Conservation (phyloP, 306 rosid species). For the Spatholobus suberectus region DNA sequence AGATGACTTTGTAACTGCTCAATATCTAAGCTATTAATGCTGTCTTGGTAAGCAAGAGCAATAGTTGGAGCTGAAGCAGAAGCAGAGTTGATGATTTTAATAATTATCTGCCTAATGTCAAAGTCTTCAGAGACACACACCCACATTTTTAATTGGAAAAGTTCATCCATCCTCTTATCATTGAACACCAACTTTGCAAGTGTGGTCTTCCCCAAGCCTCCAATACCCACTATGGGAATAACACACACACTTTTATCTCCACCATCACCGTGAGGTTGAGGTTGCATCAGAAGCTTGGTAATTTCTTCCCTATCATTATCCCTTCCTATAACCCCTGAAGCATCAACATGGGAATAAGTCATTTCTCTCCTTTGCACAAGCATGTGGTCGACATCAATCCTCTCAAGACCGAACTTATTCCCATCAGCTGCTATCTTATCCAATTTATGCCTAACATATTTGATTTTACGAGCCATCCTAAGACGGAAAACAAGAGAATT, state of each 20-base stretch:
- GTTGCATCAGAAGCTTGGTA: slow-evolving; percentile 3
- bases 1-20: neutral
- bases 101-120: neutral
- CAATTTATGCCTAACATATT: slow-evolving; percentile 2
- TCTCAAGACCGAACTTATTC: neutral
- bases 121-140: slow-evolving; percentile 31
- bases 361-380: slow-evolving; percentile 15
- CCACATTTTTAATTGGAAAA: slow-evolving; percentile 36
- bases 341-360: slow-evolving; percentile 27
- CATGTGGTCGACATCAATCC: neutral
- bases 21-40: neutral
- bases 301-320: neutral
- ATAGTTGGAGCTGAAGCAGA: neutral
- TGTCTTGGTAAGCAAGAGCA: neutral
- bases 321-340: slow-evolving; percentile 8
- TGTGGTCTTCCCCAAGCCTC: slow-evolving; percentile 43
- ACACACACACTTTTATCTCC: neutral
- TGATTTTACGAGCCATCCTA: slow-evolving; percentile 14
- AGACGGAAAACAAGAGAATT: slow-evolving; percentile 3
- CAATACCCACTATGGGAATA: slow-evolving; percentile 41
- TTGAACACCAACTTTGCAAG: slow-evolving; percentile 31
- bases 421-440: slow-evolving; percentile 15
- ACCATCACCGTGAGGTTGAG: neutral
- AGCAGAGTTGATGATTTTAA: slow-evolving; percentile 17
- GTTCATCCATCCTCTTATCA: slow-evolving; percentile 3